Evolutionary conservation across 2,329 filamentous ascomycete species (phyloP).

Genomic region (Diaporthe sp.): DNA sequence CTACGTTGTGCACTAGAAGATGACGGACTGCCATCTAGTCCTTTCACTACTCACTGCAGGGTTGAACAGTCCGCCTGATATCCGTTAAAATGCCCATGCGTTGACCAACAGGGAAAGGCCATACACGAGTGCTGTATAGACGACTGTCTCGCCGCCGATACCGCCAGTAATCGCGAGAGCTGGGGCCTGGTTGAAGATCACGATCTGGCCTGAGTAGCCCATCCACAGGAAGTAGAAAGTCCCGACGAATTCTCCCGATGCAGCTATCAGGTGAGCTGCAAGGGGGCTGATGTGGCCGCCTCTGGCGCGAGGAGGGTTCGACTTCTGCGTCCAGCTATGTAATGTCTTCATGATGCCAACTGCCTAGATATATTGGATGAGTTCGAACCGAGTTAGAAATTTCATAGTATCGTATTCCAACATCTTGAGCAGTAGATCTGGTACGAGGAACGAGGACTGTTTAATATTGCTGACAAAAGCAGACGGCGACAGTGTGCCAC

Average conservation of each 20-base stretch:
- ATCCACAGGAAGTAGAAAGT: conserved; percentile 60
- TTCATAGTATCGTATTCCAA: too few relatives aligned
- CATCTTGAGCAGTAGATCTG: background rate
- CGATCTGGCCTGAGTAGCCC: conserved; percentile 52
- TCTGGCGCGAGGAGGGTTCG: background rate
- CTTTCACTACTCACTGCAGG: conserved; percentile 53
- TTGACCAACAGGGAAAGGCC: conserved; percentile 61
- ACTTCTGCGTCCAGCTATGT: too few relatives aligned
- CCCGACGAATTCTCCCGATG: conserved; percentile 56
- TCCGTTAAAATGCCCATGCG: conserved; percentile 64
- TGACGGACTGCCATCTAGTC: background rate
- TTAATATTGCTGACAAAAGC: background rate
- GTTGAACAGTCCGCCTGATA: conserved; percentile 59
- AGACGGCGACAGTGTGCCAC: background rate
- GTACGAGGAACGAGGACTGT: too few relatives aligned
- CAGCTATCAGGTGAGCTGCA: conserved; percentile 28
- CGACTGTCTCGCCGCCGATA: conserved; percentile 35
- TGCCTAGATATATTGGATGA: background rate
- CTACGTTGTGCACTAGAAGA: background rate
- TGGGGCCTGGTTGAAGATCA: conserved; percentile 45
- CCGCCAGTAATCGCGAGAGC: conserved; percentile 6
- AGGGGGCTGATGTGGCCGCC: conserved; percentile 22
- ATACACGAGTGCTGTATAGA: conserved; percentile 58
- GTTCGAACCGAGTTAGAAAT: background rate
- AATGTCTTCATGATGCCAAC: background rate